Base-by-base conservation (phyloP, 192 early-diverging fungal genomes). In the Anaeromyces robustus region DNA sequence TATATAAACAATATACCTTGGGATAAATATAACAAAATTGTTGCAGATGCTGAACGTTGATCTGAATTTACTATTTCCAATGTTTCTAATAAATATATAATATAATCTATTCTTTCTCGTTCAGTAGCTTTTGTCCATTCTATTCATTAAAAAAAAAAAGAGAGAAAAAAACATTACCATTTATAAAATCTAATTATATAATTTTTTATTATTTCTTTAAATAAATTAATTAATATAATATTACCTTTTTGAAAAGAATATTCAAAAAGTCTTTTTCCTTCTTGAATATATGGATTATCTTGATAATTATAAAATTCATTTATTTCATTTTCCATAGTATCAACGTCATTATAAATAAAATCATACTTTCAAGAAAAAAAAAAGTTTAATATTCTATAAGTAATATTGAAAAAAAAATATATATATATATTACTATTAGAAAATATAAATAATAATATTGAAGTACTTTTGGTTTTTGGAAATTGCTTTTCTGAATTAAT, bases 1-100 rank as follows among this genome's bases (percentile, higher is more conserved):
- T n/a, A n/a, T n/a, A n/a, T n/a, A n/a, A n/a, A n/a, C 68, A 30
- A 82, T 6, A 29, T 86, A 93, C 92, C 93, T 86, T 93, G 89
- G 2, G 92, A 83, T 81, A 93, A 88, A 78, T 92, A 93, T 16
- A 92, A 83, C 34, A 94, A 78, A 78, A 86, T 86, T 77, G 87
- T 87, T 2, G 88, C 88, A 14, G 92, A 86, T 9, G 79, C 84
- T 19, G 89, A 83, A 31, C 93, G 84, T 77, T 83, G 83, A 9
- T 83, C 79, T 28, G 88, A 81, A 78, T 86, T 85, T 7, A 85
- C 82, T 28, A 89, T 83, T 68, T 93, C 92, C 30, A 94, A 82
- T 30, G 85, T 82, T 78, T 94, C 87, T 29, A 93, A 80, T 13
- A 92, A 83, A 30, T 86, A 84, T 32, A 86, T 85, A 3, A 92